Base-by-base conservation (phyloP, 83 land plant genomes). In the Picea abies region DNA sequence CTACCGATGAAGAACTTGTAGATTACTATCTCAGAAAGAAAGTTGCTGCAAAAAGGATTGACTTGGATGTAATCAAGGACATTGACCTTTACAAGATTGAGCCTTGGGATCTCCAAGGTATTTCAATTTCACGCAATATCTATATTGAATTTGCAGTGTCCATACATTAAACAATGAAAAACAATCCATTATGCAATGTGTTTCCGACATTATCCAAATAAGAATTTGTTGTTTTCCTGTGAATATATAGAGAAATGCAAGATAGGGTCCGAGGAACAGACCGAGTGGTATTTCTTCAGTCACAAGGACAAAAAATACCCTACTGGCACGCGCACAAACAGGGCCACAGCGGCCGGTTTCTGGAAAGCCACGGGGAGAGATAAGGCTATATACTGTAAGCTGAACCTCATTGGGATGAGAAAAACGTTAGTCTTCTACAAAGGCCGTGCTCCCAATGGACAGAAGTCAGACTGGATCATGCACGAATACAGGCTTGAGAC, bases 81-180 rank as follows among this genome's bases (percentile, higher is more conserved):
- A 77, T 91, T 47, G 92, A 89, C 78, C 80, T 91, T 8, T 91
- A 91, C 72, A 89, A 86, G 41, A 86, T 91, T 26, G 92, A 91
- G 77, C 95, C 94, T 15, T 93, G 94, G 94, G 95, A 93, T 82
- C 88, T 93, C 39, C 86, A 87, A 91, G 94, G 94, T 91, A 71
- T 20, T 22, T 58, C 41, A 32, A 23, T 41, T 25, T 11, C 12
- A 58, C n/a, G 19, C 5, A n/a, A 17, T 17, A 16, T 26, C 0
- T 39, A 0, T 6, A 11, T 44, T 32, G n/a, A 41, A 47, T 12
- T 11, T 20, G 61, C 14, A 56, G 15, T 26, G 17, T 4, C 3
- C 32, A 66, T 66, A 22, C 11, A 9, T n/a, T 66, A 66, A 19
- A 22, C 69, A 66, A 22, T 8, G 69, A n/a, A 66, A 6, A 0